Conservation (phyloP, 192 early-diverging fungal species). For the Backusella sp. region DNA sequence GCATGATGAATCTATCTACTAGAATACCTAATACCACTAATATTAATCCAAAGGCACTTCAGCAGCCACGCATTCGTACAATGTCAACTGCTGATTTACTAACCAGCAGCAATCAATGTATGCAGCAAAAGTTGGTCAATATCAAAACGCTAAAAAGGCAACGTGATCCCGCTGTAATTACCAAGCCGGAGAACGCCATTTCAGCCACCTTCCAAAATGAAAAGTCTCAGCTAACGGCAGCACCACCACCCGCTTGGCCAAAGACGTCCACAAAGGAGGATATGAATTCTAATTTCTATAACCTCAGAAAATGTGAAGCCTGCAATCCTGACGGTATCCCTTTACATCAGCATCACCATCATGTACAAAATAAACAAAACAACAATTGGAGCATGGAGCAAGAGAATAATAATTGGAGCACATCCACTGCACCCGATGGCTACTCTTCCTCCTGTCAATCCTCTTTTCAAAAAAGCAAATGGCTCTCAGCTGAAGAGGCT, state of each 20-base stretch:
- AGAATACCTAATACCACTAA: neutral
- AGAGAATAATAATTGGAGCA: neutral
- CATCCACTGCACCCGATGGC: neutral
- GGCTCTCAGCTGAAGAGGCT: neutral
- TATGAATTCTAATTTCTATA: neutral
- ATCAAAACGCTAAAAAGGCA: neutral
- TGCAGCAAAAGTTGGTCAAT: neutral
- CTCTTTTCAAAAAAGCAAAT: neutral
- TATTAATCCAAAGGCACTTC: neutral
- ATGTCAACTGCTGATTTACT: slow-evolving; percentile 4
- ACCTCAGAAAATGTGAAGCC: slow-evolving; percentile 2
- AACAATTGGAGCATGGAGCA: neutral
- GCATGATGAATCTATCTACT: slow-evolving; percentile 4
- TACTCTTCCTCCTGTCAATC: neutral
- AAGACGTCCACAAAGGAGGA: neutral
- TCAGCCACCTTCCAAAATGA: neutral
- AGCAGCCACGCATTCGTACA: neutral
- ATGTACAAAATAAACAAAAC: slow-evolving; percentile 6
- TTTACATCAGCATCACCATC: slow-evolving; percentile 1
- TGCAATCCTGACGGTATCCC: slow-evolving; percentile 3
- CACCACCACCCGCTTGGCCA: neutral
- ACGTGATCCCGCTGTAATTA: neutral
- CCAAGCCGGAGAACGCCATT: neutral
- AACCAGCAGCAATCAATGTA: neutral
- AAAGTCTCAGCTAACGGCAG: neutral